Conservation (phyloP, 2,329 filamentous ascomycete genomes). For the Dryadomyces quercivorus region DNA sequence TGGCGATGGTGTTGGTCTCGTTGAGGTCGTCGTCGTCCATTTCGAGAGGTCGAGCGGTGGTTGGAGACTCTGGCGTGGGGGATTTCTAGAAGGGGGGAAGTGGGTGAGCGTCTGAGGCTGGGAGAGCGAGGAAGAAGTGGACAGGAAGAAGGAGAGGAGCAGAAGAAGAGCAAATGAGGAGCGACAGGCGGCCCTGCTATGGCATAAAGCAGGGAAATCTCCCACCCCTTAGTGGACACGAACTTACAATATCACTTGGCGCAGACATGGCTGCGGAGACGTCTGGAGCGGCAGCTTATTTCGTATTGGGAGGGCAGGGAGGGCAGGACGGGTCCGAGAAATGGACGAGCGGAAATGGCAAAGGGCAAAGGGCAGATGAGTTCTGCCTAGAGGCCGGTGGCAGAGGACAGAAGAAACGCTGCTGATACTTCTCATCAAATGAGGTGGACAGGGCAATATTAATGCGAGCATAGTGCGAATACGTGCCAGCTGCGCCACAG, state of each 20-base stretch:
- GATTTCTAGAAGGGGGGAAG: constrained; percentile 21
- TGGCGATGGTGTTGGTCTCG: constrained; percentile 34
- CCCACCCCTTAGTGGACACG: background rate
- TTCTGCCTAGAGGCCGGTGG: background rate
- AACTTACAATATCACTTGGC: constrained; percentile 19
- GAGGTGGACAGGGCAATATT: background rate
- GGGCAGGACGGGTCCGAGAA: background rate
- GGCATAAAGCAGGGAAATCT: background rate
- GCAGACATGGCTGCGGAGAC: constrained; percentile 16
- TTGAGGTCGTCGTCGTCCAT: constrained; percentile 60
- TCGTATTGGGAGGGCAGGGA: background rate
- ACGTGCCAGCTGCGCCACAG: background rate
- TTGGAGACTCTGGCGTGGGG: constrained; percentile 47
- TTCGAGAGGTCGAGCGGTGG: constrained; percentile 51
- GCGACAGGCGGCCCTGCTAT: background rate
- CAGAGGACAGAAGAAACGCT: constrained; percentile 2
- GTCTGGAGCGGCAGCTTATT: background rate
- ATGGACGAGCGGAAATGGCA: background rate
- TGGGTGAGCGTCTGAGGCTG: background rate
- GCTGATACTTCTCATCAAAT: constrained; percentile 4
- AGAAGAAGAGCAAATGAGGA: background rate
- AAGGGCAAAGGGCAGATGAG: background rate
- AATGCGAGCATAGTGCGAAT: background rate
- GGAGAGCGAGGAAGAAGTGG: background rate
- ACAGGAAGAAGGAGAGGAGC: background rate